Evolutionary conservation across 495 filamentous ascomycete species (phyloP), one percentile per base, ranked within the genome.

Genomic region (Hypoxylon crocopeplum): DNA sequence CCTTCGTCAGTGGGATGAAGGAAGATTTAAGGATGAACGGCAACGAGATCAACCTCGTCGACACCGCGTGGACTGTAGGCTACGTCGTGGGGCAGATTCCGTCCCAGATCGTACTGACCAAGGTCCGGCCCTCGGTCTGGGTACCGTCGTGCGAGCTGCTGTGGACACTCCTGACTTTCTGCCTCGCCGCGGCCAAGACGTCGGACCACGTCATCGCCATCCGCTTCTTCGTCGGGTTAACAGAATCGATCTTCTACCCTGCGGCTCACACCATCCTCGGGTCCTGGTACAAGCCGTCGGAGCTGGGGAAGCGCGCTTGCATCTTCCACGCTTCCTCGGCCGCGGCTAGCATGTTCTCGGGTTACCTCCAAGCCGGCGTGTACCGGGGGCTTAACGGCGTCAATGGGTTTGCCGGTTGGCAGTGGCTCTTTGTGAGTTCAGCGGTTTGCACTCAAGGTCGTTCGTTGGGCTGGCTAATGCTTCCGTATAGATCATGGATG

Each of bases 321-420:
- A 68, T 64, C 34, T 72, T 78, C 46, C 73, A 71, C 45, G 64
- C 66, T 27, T 73, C 73, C 27, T 69, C 67, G 25, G 71, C 71
- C 2, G 57, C 59, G 0, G 70, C 68, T 1, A 40, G 42, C n/a
- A 62, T 72, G 61, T 64, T 70, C 25, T 64, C 61, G 4, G 70
- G 70, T 2, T 79, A 80, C 41, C 76, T 84, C 17, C 79, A 83
- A 49, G 76, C 76, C 0, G 77, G 74, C 0, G 77, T 79, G 30
- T 73, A 81, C 46, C 66, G 61, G 20, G 72, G 69, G 13, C 61
- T 84, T 34, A 63, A 82, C 36, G 79, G 79, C 3, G 62, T 62
- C 2, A 53, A 58, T 8, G 81, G 80, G 0, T 54, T 81, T 0
- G 69, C 75, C 0, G 82, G 80, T 0, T 84, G 81, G 82, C 64